These are phyloP conservation scores for Colletotrichum sansevieriae DNA, from an alignment of 2,329 filamentous ascomycete genomes.

Conservation along the genomic window DNA sequence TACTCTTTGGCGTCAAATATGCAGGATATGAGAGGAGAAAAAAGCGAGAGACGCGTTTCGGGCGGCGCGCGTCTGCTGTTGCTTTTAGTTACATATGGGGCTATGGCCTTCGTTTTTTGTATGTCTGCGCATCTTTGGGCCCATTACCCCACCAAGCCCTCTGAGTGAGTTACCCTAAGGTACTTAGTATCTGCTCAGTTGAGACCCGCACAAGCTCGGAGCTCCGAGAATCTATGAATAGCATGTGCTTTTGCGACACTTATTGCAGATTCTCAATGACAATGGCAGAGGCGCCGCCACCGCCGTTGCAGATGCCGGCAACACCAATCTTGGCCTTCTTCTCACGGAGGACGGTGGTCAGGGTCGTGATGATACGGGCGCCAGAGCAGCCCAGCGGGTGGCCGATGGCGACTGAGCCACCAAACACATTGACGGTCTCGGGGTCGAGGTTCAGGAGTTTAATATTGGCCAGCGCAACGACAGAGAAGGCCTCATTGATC, in stretches of 20 bases:
- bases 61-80: conserved; percentile 1
- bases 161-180: conserved; percentile 4
- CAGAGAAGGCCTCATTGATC: conserved; percentile 99
- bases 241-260: conserved; percentile 43
- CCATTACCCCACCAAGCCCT: background rate
- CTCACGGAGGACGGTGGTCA: conserved; percentile 88
- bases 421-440: conserved; percentile 94
- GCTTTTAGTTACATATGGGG: background rate
- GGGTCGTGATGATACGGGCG: conserved; percentile 90
- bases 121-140: background rate
- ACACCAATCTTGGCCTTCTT: conserved; percentile 95
- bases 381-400: conserved; percentile 95
- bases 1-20: conserved; percentile 12
- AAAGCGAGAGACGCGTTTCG: background rate
- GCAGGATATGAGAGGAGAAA: too few species aligned
- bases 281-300: conserved; percentile 92
- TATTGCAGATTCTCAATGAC: conserved; percentile 83
- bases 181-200: conserved; percentile 9
- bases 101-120: conserved; percentile 3
- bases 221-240: conserved; percentile 12
- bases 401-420: conserved; percentile 94
- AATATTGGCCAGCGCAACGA: conserved; percentile 95
- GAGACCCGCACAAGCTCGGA: conserved; percentile 28
- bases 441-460: conserved; percentile 85
- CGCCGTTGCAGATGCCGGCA: conserved; percentile 97